Evolutionary conservation across 1,139 yeast species (phyloP), one percentile per base, ranked within the genome.

Genomic region (Pichia cactophila): DNA sequence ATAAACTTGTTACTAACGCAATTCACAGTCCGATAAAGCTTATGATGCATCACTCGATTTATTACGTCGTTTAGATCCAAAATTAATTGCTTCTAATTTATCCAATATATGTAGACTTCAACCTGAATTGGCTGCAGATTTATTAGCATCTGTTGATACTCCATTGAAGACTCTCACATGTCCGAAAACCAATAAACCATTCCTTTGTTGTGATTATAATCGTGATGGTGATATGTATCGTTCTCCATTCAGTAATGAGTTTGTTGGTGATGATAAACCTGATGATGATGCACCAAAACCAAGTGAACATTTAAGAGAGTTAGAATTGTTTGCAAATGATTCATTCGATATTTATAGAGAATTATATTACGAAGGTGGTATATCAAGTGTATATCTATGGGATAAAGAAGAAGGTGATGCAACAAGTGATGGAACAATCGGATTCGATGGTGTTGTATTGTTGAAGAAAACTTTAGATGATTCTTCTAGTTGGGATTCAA

Each of bases 291-390:
- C 86, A 2, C 92, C 95, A 6, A 80, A 72, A 57, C 97, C 97
- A 8, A 76, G 87, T 12, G 70, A 69, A 2, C 69, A 70, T 35
- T 72, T 92, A 53, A 75, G 97, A 59, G 77, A 81, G 59, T 71
- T 92, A 59, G 98, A 92, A 67, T 64, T 78, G 29, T 75, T 81
- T 57, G 92, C 95, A 55, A 92, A 92, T 65, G 94, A 88, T 55
- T 85, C 97, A 10, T 88, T 92, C 65, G 97, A 90, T 61, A 78
- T 92, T 40, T 92, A 92, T 69, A 75, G 97, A 56, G 98, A 92
- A 64, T 70, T 92, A 59, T 92, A 92, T 70, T 92, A 89, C 65
- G 97, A 90, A 65, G 97, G 97, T 37, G 94, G 96, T 20, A 74
- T 85, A 42, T 84, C 95, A 2, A 83, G 92, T 50, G 95, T 85